phyloP scores from a whole-genome alignment of 2,329 filamentous ascomycete species.

The Epichloe baconii region DNA sequence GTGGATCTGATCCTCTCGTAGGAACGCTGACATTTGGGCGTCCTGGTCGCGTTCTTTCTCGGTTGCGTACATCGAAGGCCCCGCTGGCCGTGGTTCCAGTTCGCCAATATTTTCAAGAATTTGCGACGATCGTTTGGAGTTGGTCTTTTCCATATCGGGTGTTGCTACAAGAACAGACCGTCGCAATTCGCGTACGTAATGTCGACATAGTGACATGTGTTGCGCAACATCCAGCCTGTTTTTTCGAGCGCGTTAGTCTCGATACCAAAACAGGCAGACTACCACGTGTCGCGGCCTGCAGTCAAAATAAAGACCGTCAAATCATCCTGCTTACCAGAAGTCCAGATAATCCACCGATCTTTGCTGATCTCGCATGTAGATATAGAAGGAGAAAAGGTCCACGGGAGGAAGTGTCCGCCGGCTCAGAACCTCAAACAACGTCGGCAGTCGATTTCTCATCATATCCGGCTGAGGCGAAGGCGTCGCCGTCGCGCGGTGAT shows the following conservation, averaged over 20 bases:
- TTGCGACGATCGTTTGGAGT: conserved; percentile 74
- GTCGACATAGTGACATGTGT: conserved; percentile 93
- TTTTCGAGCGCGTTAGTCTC: background rate
- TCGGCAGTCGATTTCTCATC: conserved; percentile 74
- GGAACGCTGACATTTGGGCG: conserved; percentile 80
- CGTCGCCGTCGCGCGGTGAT: conserved; percentile 18
- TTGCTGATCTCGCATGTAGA: conserved; percentile 98
- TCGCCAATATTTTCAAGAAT: conserved; percentile 64
- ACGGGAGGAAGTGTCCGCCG: conserved; percentile 89
- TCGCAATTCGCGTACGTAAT: conserved; percentile 91
- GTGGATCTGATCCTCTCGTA: conserved; percentile 53
- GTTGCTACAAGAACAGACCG: conserved; percentile 88
- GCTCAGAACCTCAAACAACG: conserved; percentile 89
- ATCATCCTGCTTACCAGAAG: conserved; percentile 65
- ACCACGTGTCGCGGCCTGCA: background rate
- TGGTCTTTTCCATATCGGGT: conserved; percentile 70
- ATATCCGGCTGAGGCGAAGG: conserved; percentile 46
- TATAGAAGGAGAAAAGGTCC: conserved; percentile 97
- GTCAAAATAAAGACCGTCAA: background rate
- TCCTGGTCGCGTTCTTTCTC: conserved; percentile 69
- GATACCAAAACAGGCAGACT: no score
- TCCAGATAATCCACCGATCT: conserved; percentile 95
- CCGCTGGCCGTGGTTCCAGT: conserved; percentile 43
- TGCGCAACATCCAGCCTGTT: conserved; percentile 97
- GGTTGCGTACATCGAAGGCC: conserved; percentile 48